Evolutionary conservation across 139 green algal genomes (phyloP).

Genomic region (Cymbomonas tetramitiformis): DNA sequence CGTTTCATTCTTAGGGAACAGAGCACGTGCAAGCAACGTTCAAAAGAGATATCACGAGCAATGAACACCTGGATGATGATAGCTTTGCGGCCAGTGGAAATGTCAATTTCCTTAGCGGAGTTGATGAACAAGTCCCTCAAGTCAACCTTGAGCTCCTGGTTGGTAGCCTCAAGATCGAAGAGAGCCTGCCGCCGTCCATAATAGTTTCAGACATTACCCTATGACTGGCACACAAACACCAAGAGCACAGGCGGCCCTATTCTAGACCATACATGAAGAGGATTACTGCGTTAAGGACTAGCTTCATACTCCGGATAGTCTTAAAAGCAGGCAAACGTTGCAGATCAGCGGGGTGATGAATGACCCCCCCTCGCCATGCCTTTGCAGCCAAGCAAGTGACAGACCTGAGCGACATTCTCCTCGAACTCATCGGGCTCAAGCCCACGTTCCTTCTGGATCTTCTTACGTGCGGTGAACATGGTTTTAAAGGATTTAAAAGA

Average conservation of each 20-base stretch:
- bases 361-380: not conserved
- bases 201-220: too few species aligned
- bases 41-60: too few species aligned
- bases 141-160: slow-evolving; percentile 91
- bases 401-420: slow-evolving; percentile 89
- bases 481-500: too few species aligned
- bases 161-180: slow-evolving; percentile 97
- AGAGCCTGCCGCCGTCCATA: slow-evolving; percentile 60
- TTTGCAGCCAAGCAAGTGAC: slow-evolving; percentile 2
- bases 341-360: not conserved
- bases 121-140: slow-evolving; percentile 96
- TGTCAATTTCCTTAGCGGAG: slow-evolving; percentile 77
- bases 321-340: too few species aligned
- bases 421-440: slow-evolving; percentile 85
- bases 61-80: slow-evolving; percentile 94
- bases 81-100: slow-evolving; percentile 70
- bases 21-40: too few species aligned
- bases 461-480: slow-evolving; percentile 76
- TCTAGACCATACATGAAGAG: not conserved
- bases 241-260: not conserved
- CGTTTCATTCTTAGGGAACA: too few species aligned
- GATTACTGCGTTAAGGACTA: not conserved
- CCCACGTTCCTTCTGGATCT: slow-evolving; percentile 94
- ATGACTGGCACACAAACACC: not conserved
- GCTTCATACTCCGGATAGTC: not conserved